Base-by-base conservation (phyloP, 331 rosid species). In the Phaseolus coccineus region DNA sequence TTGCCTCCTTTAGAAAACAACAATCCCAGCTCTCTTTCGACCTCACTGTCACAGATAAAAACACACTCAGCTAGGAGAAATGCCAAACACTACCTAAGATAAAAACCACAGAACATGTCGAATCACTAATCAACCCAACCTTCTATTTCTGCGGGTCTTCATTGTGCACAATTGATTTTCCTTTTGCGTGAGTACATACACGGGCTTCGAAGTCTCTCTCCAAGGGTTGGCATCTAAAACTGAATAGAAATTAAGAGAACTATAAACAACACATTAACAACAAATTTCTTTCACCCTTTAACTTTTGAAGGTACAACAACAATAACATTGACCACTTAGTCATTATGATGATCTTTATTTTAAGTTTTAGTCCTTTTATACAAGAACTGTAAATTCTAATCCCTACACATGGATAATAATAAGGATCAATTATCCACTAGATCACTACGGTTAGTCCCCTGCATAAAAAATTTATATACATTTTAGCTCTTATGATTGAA, bases 221-320 rank as follows among this genome's bases (percentile, higher is more conserved):
- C 99, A 96, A 0, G 99, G 99, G 74, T 93, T 93, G 87, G 91
- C 89, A 51, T 93, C 99, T 82, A 93, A 86, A 57, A 96, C 99
- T 96, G 87, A 77, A 70, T 69, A 73, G 28, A 69, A 46, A 9
- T 44, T 66, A 69, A 46, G 24, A 56, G 42, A 66, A 50, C 50
- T 50, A 27, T n/a, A 62, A 61, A 5, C 15, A 59, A 56, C 15
- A 56, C 1, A 56, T 80, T 12, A 71, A 64, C 27, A 39, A 76
- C 44, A 44, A 71, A 69, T 68, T 66, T 19, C 57, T 77, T 64
- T 24, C 15, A 3, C 63, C 33, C 33, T 56, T 56, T 13, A 24
- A 56, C 3, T 24, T 24, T 22, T 8, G 14, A 25, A 22, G 24
- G 58, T 52, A n/a, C 27, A 52, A 53, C 24, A 53, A 53, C 19